Base-by-base conservation (phyloP, 2,329 filamentous ascomycete species). In the Calonectria ilicicola region DNA sequence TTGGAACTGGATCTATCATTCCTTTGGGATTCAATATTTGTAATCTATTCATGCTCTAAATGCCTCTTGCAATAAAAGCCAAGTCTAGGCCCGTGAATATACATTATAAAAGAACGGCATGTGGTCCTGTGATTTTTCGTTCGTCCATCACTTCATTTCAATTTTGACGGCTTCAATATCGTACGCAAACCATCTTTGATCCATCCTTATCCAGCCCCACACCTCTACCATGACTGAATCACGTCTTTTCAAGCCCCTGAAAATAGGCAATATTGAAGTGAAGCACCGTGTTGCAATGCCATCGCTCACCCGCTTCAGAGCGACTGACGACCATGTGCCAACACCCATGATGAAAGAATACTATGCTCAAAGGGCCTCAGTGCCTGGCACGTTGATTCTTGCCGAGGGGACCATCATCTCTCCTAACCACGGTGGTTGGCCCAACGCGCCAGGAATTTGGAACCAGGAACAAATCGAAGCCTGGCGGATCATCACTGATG, bases 401-500 rank as follows among this genome's bases (percentile, higher is more conserved):
- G 78, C 83, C 1, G 86, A 89, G 71, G 86, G 86, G 80, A 82
- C 89, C 84, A 80, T 87, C 80, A 74, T 78, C 46, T 85, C 66
- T 19, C 27, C 77, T 14, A 81, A 81, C 0, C 72, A 72, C 1
- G 83, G 82, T 14, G 84, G 83, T 0, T 80, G 81, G 27, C 72
- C 82, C 2, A 82, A 90, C 75, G 86, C 88, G 0, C 91, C 92
- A 0, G 91, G 90, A 1, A 90, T 94, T 74, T 93, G 86, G 83
- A 88, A 78, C 47, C 81, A 87, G 0, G 86, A 84, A 8, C 91
- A 93, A 72, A 85, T 93, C 53, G 83, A 83, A 0, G 89, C 85
- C 0, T 94, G 92, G 92, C 90, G 87, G 70, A 81, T 86, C 19
- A 85, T 94, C 65, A 91, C 89, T 1, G 88, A 91, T 29, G 89